Evolutionary conservation across 2,329 filamentous ascomycete species (phyloP), one percentile per base, ranked within the genome.

Genomic region (Pseudonectria buxi): DNA sequence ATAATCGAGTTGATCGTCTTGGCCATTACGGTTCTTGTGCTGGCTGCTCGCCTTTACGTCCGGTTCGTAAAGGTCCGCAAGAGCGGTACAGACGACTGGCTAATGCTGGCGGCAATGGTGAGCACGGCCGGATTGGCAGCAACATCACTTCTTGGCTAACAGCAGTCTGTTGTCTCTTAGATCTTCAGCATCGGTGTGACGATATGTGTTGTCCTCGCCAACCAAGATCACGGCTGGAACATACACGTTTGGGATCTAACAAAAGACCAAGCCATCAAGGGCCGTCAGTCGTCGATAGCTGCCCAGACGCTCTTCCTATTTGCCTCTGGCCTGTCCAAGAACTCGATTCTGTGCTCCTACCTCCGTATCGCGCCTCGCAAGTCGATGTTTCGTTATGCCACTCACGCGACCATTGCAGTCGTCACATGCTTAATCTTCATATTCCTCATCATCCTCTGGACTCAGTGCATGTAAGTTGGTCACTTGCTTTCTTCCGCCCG

Each of bases 311-410:
- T 65, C 6, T 67, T 66, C 39, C 30, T 65, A 7, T 57, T 62
- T 14, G 55, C 62, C 6, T 64, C 62, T 0, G 53, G 51, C 1
- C 40, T 64, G 2, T 55, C 61, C 13, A 67, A 67, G 38, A 35
- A 59, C 3, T 67, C 64, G 2, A 67, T 67, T 22, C 51, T 67
- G 3, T 37, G 56, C 4, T 62, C 58, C 22, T 67, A 67, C 37
- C 49, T 65, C 3, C 53, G 64, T 10, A 58, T 67, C n/a, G 63
- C 61, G 2, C 54, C 56, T 0, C 33, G 40, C 9, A 42, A 48
- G 4, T 57, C 56, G 3, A 50, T 45, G 53, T 62, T 66, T 30
- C 52, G 55, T 5, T 51, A 51, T 3, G 36, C 56, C n/a, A 62
- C 59, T 0, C 49, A 46, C 39, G 41, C 18, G 4, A 42, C 53